Base-by-base conservation (phyloP, 805 yeast species). In the Nakazawaea laoshanensis region DNA sequence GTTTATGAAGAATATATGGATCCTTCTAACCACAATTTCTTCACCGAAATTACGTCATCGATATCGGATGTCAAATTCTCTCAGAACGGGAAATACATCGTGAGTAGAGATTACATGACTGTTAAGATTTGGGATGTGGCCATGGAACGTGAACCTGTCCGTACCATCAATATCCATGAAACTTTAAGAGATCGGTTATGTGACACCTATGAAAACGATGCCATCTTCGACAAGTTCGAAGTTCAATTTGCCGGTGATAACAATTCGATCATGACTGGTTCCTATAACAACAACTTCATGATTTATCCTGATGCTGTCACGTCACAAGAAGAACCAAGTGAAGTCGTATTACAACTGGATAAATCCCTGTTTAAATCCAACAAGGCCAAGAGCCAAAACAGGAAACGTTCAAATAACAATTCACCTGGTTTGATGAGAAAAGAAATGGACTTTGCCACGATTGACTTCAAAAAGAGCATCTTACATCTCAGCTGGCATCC, bases 401-500 rank as follows among this genome's bases (percentile, higher is more conserved):
- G 55, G 45, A 72, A 52, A 33, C 50, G 53, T 34, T 42, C 49
- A 31, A 45, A 56, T 15, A 28, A 24, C 10, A 31, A 36, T 14
- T 27, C 26, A 11, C 13, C 24, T 14, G 42, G 42, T 2, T 29
- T 42, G 23, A 58, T 65, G 61, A 57, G 74, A 41, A 69, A 81
- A 52, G 67, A 73, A 33, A 75, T 77, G 50, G 89, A 80, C 51
- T 68, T 76, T 49, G 87, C 78, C 50, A 71, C 76, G 44, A 83
- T 88, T 44, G 97, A 94, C 60, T 92, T 88, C 65, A 86, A 88
- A 59, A 89, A 88, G 68, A 80, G 85, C 57, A 88, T 92, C 40
- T 67, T 89, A 57, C 97, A 92, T 61, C 68, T 87, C 58, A 86
- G 96, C 55, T 92, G 99, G 98, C 98, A 92, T 66, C 98, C 99